These are phyloP conservation scores for Fonsecaea erecta DNA, from an alignment of 2,329 filamentous ascomycete genomes.

Conservation along the genomic window DNA sequence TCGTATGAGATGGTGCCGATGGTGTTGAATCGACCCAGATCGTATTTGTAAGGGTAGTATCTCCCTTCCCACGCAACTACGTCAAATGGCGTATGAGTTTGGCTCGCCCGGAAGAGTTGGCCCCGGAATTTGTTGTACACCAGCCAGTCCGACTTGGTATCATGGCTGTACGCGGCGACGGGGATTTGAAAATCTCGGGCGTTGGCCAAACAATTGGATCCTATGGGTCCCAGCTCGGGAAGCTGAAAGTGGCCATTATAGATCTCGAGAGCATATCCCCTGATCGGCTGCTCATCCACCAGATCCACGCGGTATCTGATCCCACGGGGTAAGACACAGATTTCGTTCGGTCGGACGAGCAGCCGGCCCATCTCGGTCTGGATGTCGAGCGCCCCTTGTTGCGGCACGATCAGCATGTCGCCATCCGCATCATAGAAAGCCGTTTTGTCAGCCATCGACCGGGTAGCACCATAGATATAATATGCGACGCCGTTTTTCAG, in stretches of 20 bases:
- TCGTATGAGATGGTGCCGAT: conserved; percentile 67
- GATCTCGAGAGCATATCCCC: conserved; percentile 70
- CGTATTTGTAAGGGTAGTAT: conserved; percentile 56
- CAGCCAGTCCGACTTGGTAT: conserved; percentile 50
- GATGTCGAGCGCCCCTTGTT: conserved; percentile 68
- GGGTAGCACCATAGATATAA: conserved; percentile 61
- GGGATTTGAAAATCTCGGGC: conserved; percentile 68
- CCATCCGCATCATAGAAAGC: conserved; percentile 68
- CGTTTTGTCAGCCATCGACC: conserved; percentile 58
- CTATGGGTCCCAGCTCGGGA: conserved; percentile 69
- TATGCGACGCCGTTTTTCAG: conserved; percentile 62
- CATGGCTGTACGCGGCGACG: conserved; percentile 56
- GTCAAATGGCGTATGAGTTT: conserved; percentile 70
- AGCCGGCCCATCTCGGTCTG: conserved; percentile 71
- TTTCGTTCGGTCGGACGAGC: conserved; percentile 68
- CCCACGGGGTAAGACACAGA: conserved; percentile 69
- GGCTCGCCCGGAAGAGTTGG: conserved; percentile 63
- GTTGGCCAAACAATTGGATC: conserved; percentile 69
- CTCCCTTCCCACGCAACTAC: conserved; percentile 75
- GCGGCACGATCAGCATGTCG: conserved; percentile 71
- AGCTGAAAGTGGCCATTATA: conserved; percentile 68
- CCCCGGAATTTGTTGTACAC: conserved; percentile 67
- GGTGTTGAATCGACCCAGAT: conserved; percentile 48
- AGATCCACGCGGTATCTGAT: conserved; percentile 65
- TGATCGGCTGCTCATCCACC: conserved; percentile 57